Conservation (phyloP, 352 stramenopile genomes). For the Pythium chondricola region DNA sequence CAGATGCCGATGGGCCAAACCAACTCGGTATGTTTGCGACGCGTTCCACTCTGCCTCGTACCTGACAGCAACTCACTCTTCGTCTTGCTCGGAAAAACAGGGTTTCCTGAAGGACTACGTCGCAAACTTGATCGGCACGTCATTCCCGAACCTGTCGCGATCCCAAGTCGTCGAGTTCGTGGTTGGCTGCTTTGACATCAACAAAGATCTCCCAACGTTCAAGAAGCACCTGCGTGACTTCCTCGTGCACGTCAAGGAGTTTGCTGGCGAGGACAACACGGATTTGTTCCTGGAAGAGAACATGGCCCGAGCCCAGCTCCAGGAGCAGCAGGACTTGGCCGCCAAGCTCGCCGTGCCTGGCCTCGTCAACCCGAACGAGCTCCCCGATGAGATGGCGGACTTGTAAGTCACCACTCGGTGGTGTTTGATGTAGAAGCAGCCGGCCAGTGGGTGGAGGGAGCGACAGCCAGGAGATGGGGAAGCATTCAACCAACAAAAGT, state of each 20-base stretch:
- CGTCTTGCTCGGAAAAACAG: constrained; percentile 6
- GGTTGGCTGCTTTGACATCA: constrained; percentile 95
- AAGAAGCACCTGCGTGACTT: constrained; percentile 99
- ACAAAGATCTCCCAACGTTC: constrained; percentile 96
- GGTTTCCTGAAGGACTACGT: constrained; percentile 97
- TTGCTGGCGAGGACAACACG: constrained; percentile 95
- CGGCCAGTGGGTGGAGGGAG: no score
- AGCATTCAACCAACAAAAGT: constrained; percentile 1
- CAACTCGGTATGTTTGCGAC: constrained; percentile 51
- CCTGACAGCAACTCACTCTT: not conserved
- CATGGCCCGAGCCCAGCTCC: constrained; percentile 75
- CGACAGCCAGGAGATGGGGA: no score
- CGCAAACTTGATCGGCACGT: constrained; percentile 93
- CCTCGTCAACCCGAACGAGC: constrained; percentile 89
- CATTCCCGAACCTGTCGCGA: constrained; percentile 95
- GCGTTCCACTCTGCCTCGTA: not conserved
- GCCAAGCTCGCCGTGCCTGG: constrained; percentile 86
- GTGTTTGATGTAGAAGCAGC: no score
- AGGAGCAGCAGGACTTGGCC: constrained; percentile 82
- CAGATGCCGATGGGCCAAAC: constrained; percentile 58
- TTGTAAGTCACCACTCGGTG: no score
- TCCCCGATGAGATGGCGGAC: constrained; percentile 86
- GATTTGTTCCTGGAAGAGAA: constrained; percentile 96
- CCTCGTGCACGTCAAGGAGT: constrained; percentile 98
- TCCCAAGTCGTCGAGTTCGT: constrained; percentile 96